phyloP scores from a whole-genome alignment of 1,139 yeast species.

The Debaryomyces subglobosus region DNA sequence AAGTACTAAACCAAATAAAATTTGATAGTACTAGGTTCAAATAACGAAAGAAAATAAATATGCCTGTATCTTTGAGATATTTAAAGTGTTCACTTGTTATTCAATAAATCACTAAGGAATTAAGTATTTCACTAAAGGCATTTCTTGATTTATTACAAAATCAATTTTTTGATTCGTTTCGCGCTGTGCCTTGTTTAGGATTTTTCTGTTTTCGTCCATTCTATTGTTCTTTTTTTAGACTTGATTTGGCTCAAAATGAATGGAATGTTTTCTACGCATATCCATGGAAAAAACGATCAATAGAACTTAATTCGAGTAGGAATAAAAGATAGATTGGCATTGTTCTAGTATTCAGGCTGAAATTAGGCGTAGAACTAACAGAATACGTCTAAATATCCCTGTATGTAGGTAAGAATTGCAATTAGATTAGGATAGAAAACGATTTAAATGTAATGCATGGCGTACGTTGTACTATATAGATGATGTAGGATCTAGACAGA shows the following conservation, averaged over 20 bases:
- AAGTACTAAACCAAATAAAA: not conserved
- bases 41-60: constrained; percentile 1
- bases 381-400: not conserved
- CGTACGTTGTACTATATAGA: not conserved
- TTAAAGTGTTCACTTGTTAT: not conserved
- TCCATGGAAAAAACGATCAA: not conserved
- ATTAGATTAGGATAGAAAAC: no score
- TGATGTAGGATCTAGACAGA: not conserved
- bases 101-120: not conserved
- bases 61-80: not conserved
- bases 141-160: constrained; percentile 1
- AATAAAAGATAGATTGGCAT: not conserved
- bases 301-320: not conserved
- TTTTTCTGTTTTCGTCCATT: not conserved
- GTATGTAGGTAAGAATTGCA: not conserved
- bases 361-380: not conserved
- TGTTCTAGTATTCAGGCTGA: not conserved
- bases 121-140: not conserved
- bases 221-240: not conserved
- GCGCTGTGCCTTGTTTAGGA: constrained; percentile 2
- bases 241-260: not conserved
- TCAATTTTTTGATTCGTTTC: not conserved
- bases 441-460: not conserved
- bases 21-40: not conserved
- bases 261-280: not conserved